Conservation (phyloP, 1,284 basidiomycete genomes). For the Apiotrichum akiyoshidainum region DNA sequence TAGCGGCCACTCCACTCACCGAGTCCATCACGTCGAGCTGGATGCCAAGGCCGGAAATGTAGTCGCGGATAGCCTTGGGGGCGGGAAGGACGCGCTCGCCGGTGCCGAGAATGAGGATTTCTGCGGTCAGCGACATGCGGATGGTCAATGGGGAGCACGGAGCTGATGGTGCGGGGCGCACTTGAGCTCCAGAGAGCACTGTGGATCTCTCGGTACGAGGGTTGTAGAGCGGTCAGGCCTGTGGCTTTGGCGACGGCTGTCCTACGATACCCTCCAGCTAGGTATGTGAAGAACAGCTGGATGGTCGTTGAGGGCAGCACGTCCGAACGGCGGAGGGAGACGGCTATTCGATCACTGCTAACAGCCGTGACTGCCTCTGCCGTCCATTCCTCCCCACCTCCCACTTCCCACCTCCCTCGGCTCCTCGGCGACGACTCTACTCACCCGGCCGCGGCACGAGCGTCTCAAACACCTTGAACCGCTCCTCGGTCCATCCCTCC, state of each 20-base stretch:
- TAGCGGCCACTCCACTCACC: conserved; percentile 56
- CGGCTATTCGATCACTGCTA: too few species aligned
- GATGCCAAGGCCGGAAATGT: conserved; percentile 75
- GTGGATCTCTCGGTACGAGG: too few species aligned
- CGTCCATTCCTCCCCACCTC: neutral
- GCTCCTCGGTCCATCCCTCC: conserved; percentile 64
- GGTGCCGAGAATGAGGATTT: conserved; percentile 86
- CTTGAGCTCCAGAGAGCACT: too few species aligned
- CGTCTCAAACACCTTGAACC: conserved; percentile 75
- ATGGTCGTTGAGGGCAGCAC: too few species aligned
- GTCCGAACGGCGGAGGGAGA: too few species aligned
- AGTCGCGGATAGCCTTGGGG: conserved; percentile 64
- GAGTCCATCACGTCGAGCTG: conserved; percentile 94
- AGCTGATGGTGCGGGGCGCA: neutral
- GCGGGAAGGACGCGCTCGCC: conserved; percentile 69
- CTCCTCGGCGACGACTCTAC: too few species aligned
- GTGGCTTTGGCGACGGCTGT: too few species aligned
- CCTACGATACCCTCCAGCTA: too few species aligned
- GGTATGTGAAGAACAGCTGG: too few species aligned
- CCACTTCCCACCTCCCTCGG: too few species aligned
- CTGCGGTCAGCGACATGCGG: conserved; percentile 52
- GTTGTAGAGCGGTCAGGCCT: too few species aligned
- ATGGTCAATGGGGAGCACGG: neutral
- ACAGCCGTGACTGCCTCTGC: too few species aligned
- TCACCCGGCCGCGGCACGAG: conserved; percentile 80